Conservation (phyloP, 2,329 filamentous ascomycete genomes). For the Botryotinia globosa region DNA sequence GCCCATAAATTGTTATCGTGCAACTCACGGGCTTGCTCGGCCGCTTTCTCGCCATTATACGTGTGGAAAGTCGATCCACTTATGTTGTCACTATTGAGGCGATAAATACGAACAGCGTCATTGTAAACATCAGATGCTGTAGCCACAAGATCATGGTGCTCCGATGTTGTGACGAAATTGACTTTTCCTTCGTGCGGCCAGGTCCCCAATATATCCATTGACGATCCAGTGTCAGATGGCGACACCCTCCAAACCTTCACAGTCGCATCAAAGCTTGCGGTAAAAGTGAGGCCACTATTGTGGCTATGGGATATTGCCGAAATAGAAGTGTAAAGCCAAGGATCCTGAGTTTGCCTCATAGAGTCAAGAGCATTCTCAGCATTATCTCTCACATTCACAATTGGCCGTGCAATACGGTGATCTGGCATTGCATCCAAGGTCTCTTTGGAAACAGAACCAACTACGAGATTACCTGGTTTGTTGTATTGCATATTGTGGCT, state of each 20-base stretch:
- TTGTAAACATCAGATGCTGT: constrained; percentile 56
- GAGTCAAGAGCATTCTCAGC: constrained; percentile 55
- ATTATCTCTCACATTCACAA: constrained; percentile 43
- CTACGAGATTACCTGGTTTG: constrained; percentile 58
- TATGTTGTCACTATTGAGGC: constrained; percentile 41
- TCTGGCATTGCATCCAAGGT: constrained; percentile 52
- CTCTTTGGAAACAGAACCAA: constrained; percentile 49
- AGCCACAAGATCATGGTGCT: constrained; percentile 49
- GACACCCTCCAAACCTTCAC: constrained; percentile 57
- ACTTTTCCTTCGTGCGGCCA: constrained; percentile 59
- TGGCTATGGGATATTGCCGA: constrained; percentile 58
- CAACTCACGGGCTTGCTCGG: constrained; percentile 30
- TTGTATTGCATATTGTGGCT: constrained; percentile 65
- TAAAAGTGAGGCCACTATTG: constrained; percentile 49
- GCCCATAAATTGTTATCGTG: constrained; percentile 49
- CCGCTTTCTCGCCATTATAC: constrained; percentile 34
- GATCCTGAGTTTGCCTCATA: constrained; percentile 58
- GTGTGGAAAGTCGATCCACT: constrained; percentile 33
- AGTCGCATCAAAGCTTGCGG: constrained; percentile 59
- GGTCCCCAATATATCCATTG: constrained; percentile 47
- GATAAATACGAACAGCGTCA: constrained; percentile 57
- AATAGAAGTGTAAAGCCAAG: constrained; percentile 63
- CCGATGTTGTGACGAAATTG: constrained; percentile 58
- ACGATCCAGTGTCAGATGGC: constrained; percentile 38
- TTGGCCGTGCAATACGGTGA: constrained; percentile 55